Percentiles rank a stretch among this genome's conserved stretches.
These are phyloP conservation scores for Quercus alba DNA, from an alignment of 306 rosid genomes.

Conservation along the genomic window DNA sequence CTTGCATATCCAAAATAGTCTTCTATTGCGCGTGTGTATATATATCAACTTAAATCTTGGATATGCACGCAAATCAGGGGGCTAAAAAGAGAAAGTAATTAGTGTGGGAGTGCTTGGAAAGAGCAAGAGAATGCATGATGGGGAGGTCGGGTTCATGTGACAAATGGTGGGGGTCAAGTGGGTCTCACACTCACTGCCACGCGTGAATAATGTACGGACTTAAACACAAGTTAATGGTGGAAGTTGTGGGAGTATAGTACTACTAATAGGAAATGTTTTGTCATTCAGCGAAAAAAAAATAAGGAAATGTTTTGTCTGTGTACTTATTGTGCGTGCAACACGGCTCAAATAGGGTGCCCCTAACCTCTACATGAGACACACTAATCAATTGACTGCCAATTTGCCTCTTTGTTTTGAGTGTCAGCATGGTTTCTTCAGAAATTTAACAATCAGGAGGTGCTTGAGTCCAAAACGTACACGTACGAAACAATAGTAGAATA, in stretches of 20 bases:
- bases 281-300: too few relatives aligned
- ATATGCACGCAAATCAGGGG: background rate
- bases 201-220: too few relatives aligned
- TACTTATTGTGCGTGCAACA: constrained; percentile 13
- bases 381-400: background rate
- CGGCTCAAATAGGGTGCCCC: constrained; percentile 24
- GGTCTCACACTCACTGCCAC: background rate
- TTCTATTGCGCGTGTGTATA: too few relatives aligned
- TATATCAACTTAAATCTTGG: background rate
- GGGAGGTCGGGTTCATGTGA: constrained; percentile 4
- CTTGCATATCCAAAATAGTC: too few relatives aligned
- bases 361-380: background rate
- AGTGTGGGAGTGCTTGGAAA: background rate
- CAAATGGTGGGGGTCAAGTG: background rate
- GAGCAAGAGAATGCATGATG: constrained; percentile 20
- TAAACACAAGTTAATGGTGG: background rate
- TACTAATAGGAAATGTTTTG: too few relatives aligned
- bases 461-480: too few relatives aligned
- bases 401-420: background rate
- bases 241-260: background rate
- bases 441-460: too few relatives aligned
- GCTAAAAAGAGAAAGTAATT: background rate
- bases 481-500: too few relatives aligned
- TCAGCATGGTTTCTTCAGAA: background rate
- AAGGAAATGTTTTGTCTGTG: constrained; percentile 11